Conservation (phyloP, 1,139 yeast genomes). For the Blastobotrys serpentis region DNA sequence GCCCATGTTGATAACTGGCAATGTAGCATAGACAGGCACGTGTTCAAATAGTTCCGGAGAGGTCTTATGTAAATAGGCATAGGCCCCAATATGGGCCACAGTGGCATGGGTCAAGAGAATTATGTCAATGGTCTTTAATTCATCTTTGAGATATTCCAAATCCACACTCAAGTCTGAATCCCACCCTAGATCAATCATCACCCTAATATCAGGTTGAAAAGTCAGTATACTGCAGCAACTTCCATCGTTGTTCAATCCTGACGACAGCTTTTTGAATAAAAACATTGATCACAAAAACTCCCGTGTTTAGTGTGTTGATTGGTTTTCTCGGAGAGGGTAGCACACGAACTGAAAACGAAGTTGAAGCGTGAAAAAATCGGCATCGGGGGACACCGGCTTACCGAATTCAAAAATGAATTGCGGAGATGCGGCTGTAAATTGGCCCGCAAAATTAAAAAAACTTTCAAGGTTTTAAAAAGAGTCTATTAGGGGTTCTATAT, state of each 20-base stretch:
- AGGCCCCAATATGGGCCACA: slow-evolving; percentile 78
- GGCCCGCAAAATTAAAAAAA: too few species aligned
- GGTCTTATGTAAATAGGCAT: slow-evolving; percentile 59
- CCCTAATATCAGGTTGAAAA: slow-evolving; percentile 28
- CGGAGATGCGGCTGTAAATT: not conserved
- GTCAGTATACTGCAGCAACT: slow-evolving; percentile 28
- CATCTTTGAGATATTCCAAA: slow-evolving; percentile 28
- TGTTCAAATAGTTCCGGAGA: slow-evolving; percentile 60
- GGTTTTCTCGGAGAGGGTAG: not conserved
- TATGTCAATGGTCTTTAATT: slow-evolving; percentile 40
- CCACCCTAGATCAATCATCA: slow-evolving; percentile 44
- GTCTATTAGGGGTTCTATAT: too few species aligned
- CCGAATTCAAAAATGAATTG: not conserved
- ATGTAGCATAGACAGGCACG: slow-evolving; percentile 80
- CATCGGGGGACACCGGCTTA: too few species aligned
- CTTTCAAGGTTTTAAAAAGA: too few species aligned
- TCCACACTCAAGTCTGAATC: slow-evolving; percentile 32
- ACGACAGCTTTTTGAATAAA: not conserved
- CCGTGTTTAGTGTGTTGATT: not conserved
- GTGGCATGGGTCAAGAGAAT: slow-evolving; percentile 85
- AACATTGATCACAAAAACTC: not conserved
- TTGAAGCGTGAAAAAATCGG: too few species aligned
- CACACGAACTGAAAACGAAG: too few species aligned
- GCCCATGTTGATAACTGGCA: slow-evolving; percentile 86
- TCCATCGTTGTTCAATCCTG: not conserved